Conservation (phyloP, 1,284 basidiomycete species). For the Vanrija humicola region DNA sequence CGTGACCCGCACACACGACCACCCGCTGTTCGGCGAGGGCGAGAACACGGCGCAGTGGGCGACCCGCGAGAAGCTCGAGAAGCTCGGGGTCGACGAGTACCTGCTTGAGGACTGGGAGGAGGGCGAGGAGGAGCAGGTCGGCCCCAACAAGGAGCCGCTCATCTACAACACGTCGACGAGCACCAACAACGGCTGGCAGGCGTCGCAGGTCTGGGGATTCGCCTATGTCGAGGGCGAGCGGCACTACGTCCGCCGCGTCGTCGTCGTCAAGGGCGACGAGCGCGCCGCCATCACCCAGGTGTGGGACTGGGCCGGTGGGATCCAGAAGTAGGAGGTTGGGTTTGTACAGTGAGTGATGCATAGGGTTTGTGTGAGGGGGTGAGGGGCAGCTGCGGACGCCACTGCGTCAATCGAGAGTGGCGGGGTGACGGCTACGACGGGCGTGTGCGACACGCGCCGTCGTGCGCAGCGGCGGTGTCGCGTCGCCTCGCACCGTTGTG, state of each 20-base stretch:
- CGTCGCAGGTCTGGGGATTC: slow-evolving; percentile 10
- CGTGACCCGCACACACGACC: slow-evolving; percentile 2
- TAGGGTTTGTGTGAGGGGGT: too few relatives aligned
- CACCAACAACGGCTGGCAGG: slow-evolving; percentile 4
- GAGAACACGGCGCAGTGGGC: neutral
- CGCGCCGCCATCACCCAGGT: too few relatives aligned
- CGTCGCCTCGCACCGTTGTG: too few relatives aligned
- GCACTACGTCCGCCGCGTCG: slow-evolving; percentile 5
- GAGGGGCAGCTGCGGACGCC: too few relatives aligned
- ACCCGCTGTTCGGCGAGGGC: slow-evolving; percentile 8
- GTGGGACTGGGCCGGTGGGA: too few relatives aligned
- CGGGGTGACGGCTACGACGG: too few relatives aligned
- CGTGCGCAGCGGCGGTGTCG: too few relatives aligned
- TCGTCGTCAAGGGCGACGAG: slow-evolving; percentile 3
- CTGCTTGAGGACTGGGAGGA: slow-evolving; percentile 3
- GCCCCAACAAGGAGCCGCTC: neutral
- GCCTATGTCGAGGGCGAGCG: slow-evolving; percentile 6
- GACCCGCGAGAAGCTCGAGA: neutral
- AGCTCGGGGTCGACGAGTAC: slow-evolving; percentile 1
- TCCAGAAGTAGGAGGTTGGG: too few relatives aligned
- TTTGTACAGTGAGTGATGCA: too few relatives aligned
- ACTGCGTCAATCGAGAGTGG: too few relatives aligned
- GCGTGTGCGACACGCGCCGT: too few relatives aligned
- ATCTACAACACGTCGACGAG: neutral
- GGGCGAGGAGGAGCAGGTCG: slow-evolving; percentile 1